Evolutionary conservation across 139 green algal species (phyloP), one percentile per base, ranked within the genome.

Genomic region (Chlorokybus atmophyticus): DNA sequence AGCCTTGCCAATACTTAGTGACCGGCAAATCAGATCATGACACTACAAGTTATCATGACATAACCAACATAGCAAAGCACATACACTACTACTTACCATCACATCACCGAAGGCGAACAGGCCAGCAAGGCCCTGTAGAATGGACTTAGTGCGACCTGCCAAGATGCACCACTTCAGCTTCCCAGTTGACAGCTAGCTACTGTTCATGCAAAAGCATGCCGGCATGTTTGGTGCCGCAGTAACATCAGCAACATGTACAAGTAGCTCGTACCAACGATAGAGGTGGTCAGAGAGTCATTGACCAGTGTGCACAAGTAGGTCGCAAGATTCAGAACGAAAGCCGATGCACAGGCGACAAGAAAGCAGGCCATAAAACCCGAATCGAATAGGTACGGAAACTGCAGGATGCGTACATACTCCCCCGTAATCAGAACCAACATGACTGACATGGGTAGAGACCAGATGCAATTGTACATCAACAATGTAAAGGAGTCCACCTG

Each of bases 221-320:
- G n/a, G n/a, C n/a, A n/a, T n/a, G n/a, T n/a, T n/a, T n/a, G n/a
- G n/a, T n/a, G n/a, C n/a, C n/a, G n/a, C n/a, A n/a, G n/a, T n/a
- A n/a, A n/a, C n/a, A n/a, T n/a, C n/a, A n/a, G n/a, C n/a, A n/a
- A n/a, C 19, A 47, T 19, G 19, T 19, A 47, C 19, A 47, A 19
- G 25, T 21, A 52, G n/a, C 38, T 21, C 59, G 50, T 68, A 70
- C 62, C 71, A n/a, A 78, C 71, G 7, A 78, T 77, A 42, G 40
- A 64, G 19, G 71, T 78, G 28, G 71, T 79, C 26, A 79, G 48
- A 32, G 55, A 63, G 58, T 79, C 71, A 52, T 79, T 79, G 19
- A 78, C 19, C 39, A 75, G 56, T 27, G 71, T 79, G 59, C 71
- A 79, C 35, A 76, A 21, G 57, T 79, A 79, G 2, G 71, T 79